Conservation (phyloP, 345 rosid species). For the Viola odorata region DNA sequence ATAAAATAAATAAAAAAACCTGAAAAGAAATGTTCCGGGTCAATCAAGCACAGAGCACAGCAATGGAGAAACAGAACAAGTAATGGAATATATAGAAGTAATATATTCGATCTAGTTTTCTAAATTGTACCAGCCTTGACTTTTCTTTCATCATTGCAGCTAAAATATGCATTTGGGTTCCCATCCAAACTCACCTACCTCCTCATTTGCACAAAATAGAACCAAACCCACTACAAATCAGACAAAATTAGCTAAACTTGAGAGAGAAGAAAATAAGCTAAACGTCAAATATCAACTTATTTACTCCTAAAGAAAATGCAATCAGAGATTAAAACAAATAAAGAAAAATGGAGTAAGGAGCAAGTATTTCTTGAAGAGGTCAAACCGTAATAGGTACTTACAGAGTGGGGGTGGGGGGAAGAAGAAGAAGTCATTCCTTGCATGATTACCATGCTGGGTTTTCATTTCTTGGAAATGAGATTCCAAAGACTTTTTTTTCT, state of each 20-base stretch:
- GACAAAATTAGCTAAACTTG: not conserved
- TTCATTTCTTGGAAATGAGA: no score
- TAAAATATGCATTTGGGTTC: constrained; percentile 14
- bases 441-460: no score
- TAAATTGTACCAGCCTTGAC: constrained; percentile 29
- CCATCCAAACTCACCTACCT: constrained; percentile 25
- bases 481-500: no score
- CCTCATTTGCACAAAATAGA: not conserved
- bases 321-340: not conserved
- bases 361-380: constrained; percentile 32
- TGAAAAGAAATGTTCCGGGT: constrained; percentile 3
- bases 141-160: constrained; percentile 13
- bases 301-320: not conserved
- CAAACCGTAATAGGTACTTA: constrained; percentile 10
- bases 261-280: not conserved
- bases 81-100: not conserved
- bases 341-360: constrained; percentile 9
- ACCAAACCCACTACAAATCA: constrained; percentile 7
- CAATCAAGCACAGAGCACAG: constrained; percentile 4
- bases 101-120: not conserved
- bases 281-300: not conserved
- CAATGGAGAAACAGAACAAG: not conserved
- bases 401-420: no score
- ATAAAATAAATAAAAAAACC: not conserved
- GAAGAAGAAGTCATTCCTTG: no score